phyloP scores from a whole-genome alignment of 805 yeast genomes.

The Peterozyma xylosa region DNA sequence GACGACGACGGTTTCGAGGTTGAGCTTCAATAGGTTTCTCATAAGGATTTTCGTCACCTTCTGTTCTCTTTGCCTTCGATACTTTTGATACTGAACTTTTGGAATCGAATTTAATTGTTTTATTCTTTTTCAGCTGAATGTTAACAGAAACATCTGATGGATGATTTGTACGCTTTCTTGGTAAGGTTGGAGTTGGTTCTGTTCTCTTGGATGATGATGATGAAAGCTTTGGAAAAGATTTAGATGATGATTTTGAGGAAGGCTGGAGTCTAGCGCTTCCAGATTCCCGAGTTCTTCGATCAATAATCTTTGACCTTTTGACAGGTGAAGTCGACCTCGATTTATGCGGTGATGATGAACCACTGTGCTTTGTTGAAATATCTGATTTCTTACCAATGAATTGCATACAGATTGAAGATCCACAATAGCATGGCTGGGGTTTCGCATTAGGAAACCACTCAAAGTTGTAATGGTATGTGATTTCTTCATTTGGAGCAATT shows the following conservation, averaged over 20 bases:
- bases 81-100: neutral
- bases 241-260: no score
- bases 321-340: neutral
- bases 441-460: constrained; percentile 34
- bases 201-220: neutral
- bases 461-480: constrained; percentile 42
- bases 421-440: constrained; percentile 38
- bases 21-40: neutral
- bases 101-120: neutral
- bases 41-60: neutral
- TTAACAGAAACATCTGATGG: neutral
- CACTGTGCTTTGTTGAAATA: neutral
- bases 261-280: no score
- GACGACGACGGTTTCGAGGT: neutral
- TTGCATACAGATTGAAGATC: constrained; percentile 32
- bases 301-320: neutral
- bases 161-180: neutral
- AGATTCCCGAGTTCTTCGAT: neutral
- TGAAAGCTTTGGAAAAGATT: neutral
- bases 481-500: constrained; percentile 32
- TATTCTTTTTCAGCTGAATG: neutral
- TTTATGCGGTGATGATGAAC: neutral
- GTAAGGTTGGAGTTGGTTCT: neutral
- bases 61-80: neutral
- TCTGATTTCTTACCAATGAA: constrained; percentile 24